Evolutionary conservation across 345 rosid species (phyloP).

Genomic region (Arabis alpina): DNA sequence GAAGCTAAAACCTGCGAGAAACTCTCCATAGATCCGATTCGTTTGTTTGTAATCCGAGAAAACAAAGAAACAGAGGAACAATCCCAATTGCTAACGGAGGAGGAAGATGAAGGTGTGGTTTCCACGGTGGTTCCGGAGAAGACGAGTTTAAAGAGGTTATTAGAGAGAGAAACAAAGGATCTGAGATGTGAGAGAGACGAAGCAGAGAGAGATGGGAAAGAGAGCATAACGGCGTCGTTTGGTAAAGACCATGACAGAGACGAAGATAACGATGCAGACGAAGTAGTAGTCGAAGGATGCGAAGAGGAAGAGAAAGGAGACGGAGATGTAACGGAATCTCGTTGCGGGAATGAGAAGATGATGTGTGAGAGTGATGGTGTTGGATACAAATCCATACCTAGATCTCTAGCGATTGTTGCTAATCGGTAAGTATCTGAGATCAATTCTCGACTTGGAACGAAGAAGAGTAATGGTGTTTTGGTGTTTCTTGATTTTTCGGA

Average conservation of each 20-base stretch:
- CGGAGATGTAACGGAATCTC: constrained; percentile 36
- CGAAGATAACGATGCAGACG: constrained; percentile 47
- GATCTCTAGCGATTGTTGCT: constrained; percentile 66
- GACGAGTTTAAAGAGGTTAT: constrained; percentile 68
- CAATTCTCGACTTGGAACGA: constrained; percentile 59
- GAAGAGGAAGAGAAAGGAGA: constrained; percentile 35
- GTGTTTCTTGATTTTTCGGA: constrained; percentile 25
- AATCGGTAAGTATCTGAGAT: constrained; percentile 60
- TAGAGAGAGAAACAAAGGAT: constrained; percentile 68
- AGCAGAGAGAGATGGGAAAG: constrained; percentile 66
- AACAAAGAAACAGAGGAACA: constrained; percentile 73
- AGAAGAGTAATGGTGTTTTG: constrained; percentile 58
- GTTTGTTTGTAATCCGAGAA: constrained; percentile 49
- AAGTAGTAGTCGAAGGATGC: constrained; percentile 42
- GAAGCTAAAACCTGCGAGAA: constrained; percentile 65
- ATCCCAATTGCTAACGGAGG: constrained; percentile 56
- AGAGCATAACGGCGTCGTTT: constrained; percentile 57
- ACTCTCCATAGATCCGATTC: constrained; percentile 65
- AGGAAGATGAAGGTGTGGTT: not conserved
- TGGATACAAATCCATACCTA: constrained; percentile 75
- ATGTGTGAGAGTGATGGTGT: constrained; percentile 79
- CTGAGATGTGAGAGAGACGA: constrained; percentile 63
- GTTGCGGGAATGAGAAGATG: constrained; percentile 63
- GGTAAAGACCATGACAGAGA: constrained; percentile 58
- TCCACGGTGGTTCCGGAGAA: constrained; percentile 33